Conservation (phyloP, 1,139 yeast genomes). For the Saccharomyces hybrid region DNA sequence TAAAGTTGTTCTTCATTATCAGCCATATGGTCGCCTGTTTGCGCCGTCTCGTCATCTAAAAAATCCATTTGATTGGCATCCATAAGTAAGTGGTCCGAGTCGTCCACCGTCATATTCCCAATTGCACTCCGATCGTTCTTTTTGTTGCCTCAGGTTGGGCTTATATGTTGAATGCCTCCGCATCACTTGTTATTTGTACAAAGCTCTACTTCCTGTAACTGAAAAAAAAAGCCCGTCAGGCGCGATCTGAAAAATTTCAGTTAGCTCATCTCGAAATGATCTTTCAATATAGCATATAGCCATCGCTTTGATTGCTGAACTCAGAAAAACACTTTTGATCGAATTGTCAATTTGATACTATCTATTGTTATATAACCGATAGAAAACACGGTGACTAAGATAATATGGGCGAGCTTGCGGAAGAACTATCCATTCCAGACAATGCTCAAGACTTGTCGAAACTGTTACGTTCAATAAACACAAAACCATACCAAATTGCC, state of each 20-base stretch:
- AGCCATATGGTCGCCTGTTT: neutral
- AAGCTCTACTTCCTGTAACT: neutral
- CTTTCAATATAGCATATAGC: neutral
- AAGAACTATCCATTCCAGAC: constrained; percentile 21
- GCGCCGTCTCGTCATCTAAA: constrained; percentile 16
- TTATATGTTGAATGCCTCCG: neutral
- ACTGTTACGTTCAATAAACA: constrained; percentile 51
- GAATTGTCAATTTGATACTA: neutral
- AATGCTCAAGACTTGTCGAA: constrained; percentile 56
- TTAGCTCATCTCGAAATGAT: neutral
- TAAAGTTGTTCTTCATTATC: constrained; percentile 6
- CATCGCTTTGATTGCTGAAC: neutral
- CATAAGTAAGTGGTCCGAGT: constrained; percentile 17
- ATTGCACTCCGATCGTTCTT: neutral
- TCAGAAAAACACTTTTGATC: neutral
- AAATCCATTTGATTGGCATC: constrained; percentile 28
- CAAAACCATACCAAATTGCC: constrained; percentile 31
- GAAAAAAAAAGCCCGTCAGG: neutral
- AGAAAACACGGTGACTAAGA: neutral
- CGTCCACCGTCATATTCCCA: neutral
- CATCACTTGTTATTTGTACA: neutral
- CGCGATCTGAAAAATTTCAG: neutral
- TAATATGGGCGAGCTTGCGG: constrained; percentile 10
- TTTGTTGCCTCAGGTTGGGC: neutral
- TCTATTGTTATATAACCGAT: neutral